Evolutionary conservation across 2,329 filamentous ascomycete species (phyloP).

Genomic region (Herpotrichia juniperi): DNA sequence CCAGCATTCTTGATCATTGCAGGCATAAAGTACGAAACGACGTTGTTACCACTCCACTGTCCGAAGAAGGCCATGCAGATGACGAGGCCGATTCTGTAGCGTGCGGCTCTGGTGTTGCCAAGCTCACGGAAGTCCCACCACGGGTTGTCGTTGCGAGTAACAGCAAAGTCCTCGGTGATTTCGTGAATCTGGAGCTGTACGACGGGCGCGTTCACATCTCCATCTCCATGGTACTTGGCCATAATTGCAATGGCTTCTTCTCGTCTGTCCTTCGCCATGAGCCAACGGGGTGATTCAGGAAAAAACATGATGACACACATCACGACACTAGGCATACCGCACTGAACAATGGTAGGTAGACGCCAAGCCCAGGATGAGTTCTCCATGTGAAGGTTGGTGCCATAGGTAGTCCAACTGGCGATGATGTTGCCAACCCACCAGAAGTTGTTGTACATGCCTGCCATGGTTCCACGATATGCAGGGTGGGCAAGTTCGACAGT

Average conservation of each 20-base stretch:
- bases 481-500: slow-evolving; percentile 67
- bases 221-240: slow-evolving; percentile 63
- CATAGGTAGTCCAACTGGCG: slow-evolving; percentile 60
- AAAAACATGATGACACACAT: slow-evolving; percentile 51
- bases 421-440: slow-evolving; percentile 58
- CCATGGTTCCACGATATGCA: slow-evolving; percentile 64
- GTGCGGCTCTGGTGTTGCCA: slow-evolving; percentile 34
- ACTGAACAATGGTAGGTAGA: slow-evolving; percentile 41
- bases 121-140: slow-evolving; percentile 46
- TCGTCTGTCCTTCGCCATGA: slow-evolving; percentile 52
- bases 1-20: slow-evolving; percentile 45
- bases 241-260: slow-evolving; percentile 65
- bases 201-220: slow-evolving; percentile 41
- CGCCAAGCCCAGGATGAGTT: slow-evolving; percentile 60
- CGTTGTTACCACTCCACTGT: slow-evolving; percentile 49
- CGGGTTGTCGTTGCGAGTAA: slow-evolving; percentile 35
- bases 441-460: slow-evolving; percentile 60
- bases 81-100: slow-evolving; percentile 46
- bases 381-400: slow-evolving; percentile 42
- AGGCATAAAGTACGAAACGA: slow-evolving; percentile 43
- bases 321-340: slow-evolving; percentile 46
- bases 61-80: slow-evolving; percentile 51
- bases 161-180: slow-evolving; percentile 39
- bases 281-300: slow-evolving; percentile 47
- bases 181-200: slow-evolving; percentile 46